A percentile compares a stretch with the other conserved stretches of the same genome.
These are phyloP conservation scores for Fennellomyces sp. DNA, from an alignment of 371 early-diverging fungal genomes.

Conservation along the genomic window DNA sequence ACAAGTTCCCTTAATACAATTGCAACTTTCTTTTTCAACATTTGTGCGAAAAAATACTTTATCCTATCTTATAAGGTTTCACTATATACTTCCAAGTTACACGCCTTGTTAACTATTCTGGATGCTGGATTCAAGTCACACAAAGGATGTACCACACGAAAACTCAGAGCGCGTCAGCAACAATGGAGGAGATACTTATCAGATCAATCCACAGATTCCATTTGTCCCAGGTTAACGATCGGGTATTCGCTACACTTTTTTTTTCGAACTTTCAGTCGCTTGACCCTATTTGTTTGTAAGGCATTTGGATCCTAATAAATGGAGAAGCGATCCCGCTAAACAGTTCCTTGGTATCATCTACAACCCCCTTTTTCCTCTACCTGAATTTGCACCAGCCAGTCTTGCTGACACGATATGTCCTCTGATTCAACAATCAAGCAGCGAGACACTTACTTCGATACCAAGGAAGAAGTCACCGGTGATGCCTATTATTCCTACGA, in stretches of 20 bases:
- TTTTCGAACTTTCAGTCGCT: too few relatives aligned
- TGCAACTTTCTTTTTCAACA: not conserved
- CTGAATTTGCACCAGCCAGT: too few relatives aligned
- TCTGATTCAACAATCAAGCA: not conserved
- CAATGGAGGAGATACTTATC: not conserved
- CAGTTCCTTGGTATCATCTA: too few relatives aligned
- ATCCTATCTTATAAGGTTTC: not conserved
- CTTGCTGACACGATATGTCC: not conserved
- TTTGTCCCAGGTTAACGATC: not conserved
- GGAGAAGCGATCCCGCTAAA: too few relatives aligned
- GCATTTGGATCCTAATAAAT: not conserved
- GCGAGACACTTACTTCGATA: not conserved
- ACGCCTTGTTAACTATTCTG: not conserved
- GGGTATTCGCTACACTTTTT: not conserved
- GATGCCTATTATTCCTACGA: not conserved
- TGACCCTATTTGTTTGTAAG: not conserved
- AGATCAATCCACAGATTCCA: constrained; percentile 5
- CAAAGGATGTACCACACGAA: not conserved
- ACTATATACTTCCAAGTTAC: not conserved
- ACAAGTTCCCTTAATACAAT: not conserved
- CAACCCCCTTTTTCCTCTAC: too few relatives aligned
- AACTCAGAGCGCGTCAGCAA: not conserved
- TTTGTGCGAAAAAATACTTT: too few relatives aligned
- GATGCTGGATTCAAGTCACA: not conserved
- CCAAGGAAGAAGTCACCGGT: not conserved